Evolutionary conservation across 129 eudicot species (phyloP).

Genomic region (Silybum marianum): DNA sequence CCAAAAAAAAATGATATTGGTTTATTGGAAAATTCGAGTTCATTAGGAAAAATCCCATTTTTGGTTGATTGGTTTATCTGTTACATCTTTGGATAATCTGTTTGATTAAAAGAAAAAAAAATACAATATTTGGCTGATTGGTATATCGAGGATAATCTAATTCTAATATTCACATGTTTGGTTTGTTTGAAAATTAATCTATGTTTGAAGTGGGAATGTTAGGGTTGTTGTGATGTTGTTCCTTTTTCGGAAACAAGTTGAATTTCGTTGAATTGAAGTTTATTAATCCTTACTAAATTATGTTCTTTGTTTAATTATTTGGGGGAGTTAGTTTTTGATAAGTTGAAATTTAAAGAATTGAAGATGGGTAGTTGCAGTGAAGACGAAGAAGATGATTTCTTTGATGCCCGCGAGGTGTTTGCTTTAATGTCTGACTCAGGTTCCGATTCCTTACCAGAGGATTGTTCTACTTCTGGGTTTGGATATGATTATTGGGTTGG

Average conservation of each 20-base stretch:
- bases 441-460: slow-evolving; percentile 43
- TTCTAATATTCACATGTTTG: neutral
- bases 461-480: slow-evolving; percentile 46
- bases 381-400: slow-evolving; percentile 56
- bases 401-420: slow-evolving; percentile 60
- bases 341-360: slow-evolving; percentile 30
- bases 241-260: neutral
- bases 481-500: slow-evolving; percentile 60
- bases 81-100: slow-evolving; percentile 6
- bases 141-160: neutral
- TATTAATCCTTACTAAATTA: neutral
- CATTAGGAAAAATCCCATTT: neutral
- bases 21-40: neutral
- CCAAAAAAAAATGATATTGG: too few species aligned
- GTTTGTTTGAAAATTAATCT: slow-evolving; percentile 7
- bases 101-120: neutral
- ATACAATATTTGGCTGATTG: neutral
- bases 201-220: neutral
- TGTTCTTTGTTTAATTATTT: neutral
- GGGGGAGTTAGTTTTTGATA: slow-evolving; percentile 35
- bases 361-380: slow-evolving; percentile 50
- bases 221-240: slow-evolving; percentile 9
- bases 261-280: slow-evolving; percentile 5
- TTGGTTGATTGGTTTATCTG: neutral
- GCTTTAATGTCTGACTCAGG: slow-evolving; percentile 48